These are phyloP conservation scores for Spiraea crenata DNA, from an alignment of 331 rosid species.

Conservation along the genomic window DNA sequence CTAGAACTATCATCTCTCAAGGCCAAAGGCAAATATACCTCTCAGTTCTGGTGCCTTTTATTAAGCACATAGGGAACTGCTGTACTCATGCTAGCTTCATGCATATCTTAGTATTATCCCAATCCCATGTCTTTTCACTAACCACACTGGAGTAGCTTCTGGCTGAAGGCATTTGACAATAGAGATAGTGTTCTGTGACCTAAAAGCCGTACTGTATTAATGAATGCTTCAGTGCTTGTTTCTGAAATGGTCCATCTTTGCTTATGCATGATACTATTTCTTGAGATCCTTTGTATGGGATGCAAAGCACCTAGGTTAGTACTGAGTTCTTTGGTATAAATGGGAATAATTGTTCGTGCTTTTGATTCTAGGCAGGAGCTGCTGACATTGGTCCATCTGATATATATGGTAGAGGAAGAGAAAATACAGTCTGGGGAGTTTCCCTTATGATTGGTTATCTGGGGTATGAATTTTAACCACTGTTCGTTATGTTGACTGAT, in stretches of 20 bases:
- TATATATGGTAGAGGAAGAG: conserved; percentile 81
- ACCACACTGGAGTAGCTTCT: not conserved
- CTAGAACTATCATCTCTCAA: conserved; percentile 10
- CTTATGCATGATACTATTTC: conserved; percentile 5
- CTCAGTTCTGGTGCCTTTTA: conserved; percentile 4
- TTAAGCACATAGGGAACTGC: not conserved
- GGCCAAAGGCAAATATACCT: not conserved
- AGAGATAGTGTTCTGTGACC: not conserved
- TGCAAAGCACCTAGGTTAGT: conserved; percentile 6
- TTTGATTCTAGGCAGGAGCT: conserved; percentile 70
- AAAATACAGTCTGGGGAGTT: conserved; percentile 92
- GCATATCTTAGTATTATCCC: not conserved
- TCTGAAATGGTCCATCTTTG: not conserved
- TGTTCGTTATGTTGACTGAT: not conserved
- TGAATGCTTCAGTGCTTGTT: not conserved
- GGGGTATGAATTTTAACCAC: conserved; percentile 53
- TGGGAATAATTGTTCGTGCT: conserved; percentile 27
- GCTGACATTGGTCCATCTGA: conserved; percentile 74
- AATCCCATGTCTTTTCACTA: not conserved
- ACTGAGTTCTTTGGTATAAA: conserved; percentile 17
- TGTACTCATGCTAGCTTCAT: not conserved
- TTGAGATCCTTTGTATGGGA: conserved; percentile 22
- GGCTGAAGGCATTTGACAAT: not conserved
- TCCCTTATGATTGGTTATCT: conserved; percentile 90
- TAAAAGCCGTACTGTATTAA: not conserved